phyloP scores from a whole-genome alignment of 768 basidiomycete genomes.

The Termitomyces sp. region DNA sequence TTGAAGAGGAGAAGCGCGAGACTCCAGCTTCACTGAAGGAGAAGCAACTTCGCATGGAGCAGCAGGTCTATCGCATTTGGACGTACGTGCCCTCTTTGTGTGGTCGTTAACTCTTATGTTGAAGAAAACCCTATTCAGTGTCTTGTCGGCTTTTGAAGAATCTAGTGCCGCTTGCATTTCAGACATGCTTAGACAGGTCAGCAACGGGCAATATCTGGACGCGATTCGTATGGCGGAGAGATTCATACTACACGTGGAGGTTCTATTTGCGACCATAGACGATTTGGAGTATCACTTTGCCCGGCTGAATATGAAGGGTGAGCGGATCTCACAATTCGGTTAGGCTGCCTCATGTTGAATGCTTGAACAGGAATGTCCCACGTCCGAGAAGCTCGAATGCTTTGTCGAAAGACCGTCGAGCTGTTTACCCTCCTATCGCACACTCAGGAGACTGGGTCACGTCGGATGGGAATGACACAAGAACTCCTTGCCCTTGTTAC shows the following conservation, averaged over 20 bases:
- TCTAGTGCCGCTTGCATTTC: conserved; percentile 99
- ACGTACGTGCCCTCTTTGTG: conserved; percentile 57
- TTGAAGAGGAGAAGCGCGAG: conserved; percentile 80
- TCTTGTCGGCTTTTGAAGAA: conserved; percentile 97
- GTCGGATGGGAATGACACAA: conserved; percentile 94
- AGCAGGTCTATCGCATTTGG: conserved; percentile 98
- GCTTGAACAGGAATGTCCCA: conserved; percentile 84
- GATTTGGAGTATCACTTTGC: conserved; percentile 91
- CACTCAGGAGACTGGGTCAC: conserved; percentile 88
- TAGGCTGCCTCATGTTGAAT: conserved; percentile 16
- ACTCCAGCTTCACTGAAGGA: conserved; percentile 79
- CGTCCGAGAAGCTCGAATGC: conserved; percentile 96
- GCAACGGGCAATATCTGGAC: conserved; percentile 93
- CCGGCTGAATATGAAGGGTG: conserved; percentile 81
- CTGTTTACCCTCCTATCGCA: conserved; percentile 95
- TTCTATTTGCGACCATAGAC: conserved; percentile 95
- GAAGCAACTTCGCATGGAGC: conserved; percentile 92
- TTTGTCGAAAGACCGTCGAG: conserved; percentile 98
- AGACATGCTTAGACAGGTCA: conserved; percentile 97
- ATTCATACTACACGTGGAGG: conserved; percentile 98
- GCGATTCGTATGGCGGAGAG: conserved; percentile 98
- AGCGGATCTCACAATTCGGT: conserved; percentile 22
- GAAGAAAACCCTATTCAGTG: conserved; percentile 40
- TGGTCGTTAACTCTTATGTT: conserved; percentile 13
- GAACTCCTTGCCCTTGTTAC: conserved; percentile 96